phyloP scores from a whole-genome alignment of 306 rosid species.

The Dalbergia cultrata region DNA sequence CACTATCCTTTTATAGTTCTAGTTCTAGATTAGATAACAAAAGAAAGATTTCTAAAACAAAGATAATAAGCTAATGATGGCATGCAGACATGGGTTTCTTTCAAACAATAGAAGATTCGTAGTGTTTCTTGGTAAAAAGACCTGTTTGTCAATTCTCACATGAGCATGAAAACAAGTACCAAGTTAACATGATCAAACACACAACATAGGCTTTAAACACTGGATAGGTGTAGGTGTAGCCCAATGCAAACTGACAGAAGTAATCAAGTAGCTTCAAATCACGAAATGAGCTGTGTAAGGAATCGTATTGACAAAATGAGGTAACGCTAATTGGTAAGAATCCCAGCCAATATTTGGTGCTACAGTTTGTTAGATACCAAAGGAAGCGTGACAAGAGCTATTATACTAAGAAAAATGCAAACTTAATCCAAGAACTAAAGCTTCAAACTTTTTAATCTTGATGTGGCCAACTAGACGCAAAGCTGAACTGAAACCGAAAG shows the following conservation, averaged over 20 bases:
- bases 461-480: not conserved
- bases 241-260: not conserved
- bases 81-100: not conserved
- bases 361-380: slow-evolving; percentile 8
- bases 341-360: not conserved
- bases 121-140: slow-evolving; percentile 1
- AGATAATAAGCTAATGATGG: not conserved
- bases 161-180: slow-evolving; percentile 18
- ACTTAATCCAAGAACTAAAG: slow-evolving; percentile 19
- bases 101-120: slow-evolving; percentile 18
- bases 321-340: slow-evolving; percentile 3
- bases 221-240: slow-evolving; percentile 1
- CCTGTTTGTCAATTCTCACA: not conserved
- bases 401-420: slow-evolving; percentile 6
- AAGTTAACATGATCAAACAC: slow-evolving; percentile 12
- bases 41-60: not conserved
- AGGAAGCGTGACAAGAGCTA: slow-evolving; percentile 32
- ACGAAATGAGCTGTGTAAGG: slow-evolving; percentile 5
- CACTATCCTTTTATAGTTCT: slow-evolving; percentile 1
- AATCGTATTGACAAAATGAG: slow-evolving; percentile 18
- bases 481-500: slow-evolving; percentile 1
- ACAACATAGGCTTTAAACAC: slow-evolving; percentile 7
- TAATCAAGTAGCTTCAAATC: slow-evolving; percentile 21
- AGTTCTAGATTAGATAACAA: slow-evolving; percentile 14
- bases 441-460: not conserved